Evolutionary conservation across 768 basidiomycete species (phyloP).

Genomic region (Boletus eberwhitei): DNA sequence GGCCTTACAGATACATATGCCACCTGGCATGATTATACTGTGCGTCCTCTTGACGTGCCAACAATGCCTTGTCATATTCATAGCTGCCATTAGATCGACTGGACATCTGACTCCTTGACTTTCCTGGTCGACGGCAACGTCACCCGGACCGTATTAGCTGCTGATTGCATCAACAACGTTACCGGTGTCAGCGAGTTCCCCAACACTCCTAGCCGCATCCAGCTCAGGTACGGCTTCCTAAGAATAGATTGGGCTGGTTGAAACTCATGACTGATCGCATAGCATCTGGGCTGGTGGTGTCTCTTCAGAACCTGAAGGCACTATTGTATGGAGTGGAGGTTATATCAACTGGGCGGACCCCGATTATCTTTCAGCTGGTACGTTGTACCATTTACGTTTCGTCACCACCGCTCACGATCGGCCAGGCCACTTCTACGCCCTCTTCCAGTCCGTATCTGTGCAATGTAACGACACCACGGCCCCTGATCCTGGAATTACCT

Average conservation of each 20-base stretch:
- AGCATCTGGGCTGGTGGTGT: constrained; percentile 85
- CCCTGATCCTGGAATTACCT: constrained; percentile 47
- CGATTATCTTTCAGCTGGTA: constrained; percentile 68
- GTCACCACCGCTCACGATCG: not conserved
- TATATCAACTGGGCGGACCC: constrained; percentile 80
- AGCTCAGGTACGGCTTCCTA: constrained; percentile 56
- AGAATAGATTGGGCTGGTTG: not conserved
- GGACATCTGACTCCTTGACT: constrained; percentile 64
- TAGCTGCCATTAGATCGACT: constrained; percentile 58
- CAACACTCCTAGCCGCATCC: constrained; percentile 74
- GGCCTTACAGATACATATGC: constrained; percentile 59
- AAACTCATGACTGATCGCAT: constrained; percentile 2
- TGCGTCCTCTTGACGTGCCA: constrained; percentile 32
- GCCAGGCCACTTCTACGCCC: constrained; percentile 66
- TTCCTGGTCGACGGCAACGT: constrained; percentile 69
- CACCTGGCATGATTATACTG: constrained; percentile 76
- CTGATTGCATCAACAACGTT: constrained; percentile 48
- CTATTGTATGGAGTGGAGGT: constrained; percentile 76
- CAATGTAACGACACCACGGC: constrained; percentile 54
- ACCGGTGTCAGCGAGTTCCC: constrained; percentile 67
- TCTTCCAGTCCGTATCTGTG: constrained; percentile 59
- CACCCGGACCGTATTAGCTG: constrained; percentile 64
- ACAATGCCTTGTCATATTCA: not conserved
- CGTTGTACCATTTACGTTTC: not conserved
- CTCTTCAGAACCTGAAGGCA: constrained; percentile 55